Evolutionary conservation across 768 basidiomycete species (phyloP).

Genomic region (Amanita rimosa): DNA sequence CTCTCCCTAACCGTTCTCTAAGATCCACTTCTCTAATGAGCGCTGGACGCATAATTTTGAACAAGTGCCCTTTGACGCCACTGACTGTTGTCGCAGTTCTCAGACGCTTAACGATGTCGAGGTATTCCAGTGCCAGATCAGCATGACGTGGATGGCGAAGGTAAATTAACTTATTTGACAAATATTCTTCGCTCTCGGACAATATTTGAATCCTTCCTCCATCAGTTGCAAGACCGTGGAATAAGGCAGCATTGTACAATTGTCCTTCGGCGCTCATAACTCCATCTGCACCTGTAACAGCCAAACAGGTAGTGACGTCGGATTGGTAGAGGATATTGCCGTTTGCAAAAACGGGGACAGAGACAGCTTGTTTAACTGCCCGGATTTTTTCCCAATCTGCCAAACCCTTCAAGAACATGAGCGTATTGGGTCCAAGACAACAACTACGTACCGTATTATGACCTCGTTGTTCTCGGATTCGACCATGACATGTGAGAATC

Average conservation of each 20-base stretch:
- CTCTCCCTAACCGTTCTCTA: conserved; percentile 55
- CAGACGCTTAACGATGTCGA: conserved; percentile 61
- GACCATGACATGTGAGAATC: conserved; percentile 89
- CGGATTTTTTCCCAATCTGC: conserved; percentile 87
- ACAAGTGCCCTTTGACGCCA: conserved; percentile 87
- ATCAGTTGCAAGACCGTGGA: conserved; percentile 23
- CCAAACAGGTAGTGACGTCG: conserved; percentile 74
- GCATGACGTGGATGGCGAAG: conserved; percentile 45
- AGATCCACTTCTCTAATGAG: conserved; percentile 57
- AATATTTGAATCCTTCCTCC: conserved; percentile 6
- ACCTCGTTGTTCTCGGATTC: conserved; percentile 86
- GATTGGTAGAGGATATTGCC: conserved; percentile 85
- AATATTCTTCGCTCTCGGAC: conserved; percentile 10
- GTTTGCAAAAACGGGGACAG: conserved; percentile 92
- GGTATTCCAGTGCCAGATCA: conserved; percentile 75
- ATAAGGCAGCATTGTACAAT: conserved; percentile 85
- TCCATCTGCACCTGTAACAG: conserved; percentile 79
- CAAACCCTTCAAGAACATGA: conserved; percentile 41
- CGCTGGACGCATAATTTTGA: conserved; percentile 82
- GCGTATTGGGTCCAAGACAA: not conserved
- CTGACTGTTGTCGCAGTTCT: conserved; percentile 61
- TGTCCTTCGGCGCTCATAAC: conserved; percentile 96
- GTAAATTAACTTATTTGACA: conserved; percentile 22
- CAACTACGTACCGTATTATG: conserved; percentile 47
- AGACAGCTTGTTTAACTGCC: conserved; percentile 83